Evolutionary conservation across 2,329 filamentous ascomycete species (phyloP), one percentile per base, ranked within the genome.

Genomic region (Xylariaceae sp.): DNA sequence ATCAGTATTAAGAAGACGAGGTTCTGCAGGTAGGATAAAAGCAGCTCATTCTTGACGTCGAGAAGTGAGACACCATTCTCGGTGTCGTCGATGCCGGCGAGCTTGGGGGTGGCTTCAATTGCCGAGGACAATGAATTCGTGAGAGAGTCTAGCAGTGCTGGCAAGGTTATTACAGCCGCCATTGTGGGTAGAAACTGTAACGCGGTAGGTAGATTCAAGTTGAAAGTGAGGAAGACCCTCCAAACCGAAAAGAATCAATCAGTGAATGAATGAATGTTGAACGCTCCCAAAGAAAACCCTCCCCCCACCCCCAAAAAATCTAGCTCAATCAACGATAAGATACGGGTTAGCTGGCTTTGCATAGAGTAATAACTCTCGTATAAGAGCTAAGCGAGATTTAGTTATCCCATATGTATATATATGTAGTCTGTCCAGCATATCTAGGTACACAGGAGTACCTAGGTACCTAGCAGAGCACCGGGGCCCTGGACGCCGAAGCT

Each of bases 21-120:
- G 69, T 96, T 96, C 69, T 99, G 94, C 0, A 99, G 82, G 75
- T 99, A 99, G 3, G 94, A 94, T 34, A 99, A 87, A 16, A 99
- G 87, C n/a, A 99, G 83, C 72, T 99, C 95, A 76, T 96, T 98
- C 78, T 99, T 99, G 63, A 91, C 87, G 71, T 98, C 92, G 69
- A 99, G 87, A 1, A 99, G 86, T 0, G 95, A 97, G 56, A 99
- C 95, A 70, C 95, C 94, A 68, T 96, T 87, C 63, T 88, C 82
- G 1, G 90, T 88, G n/a, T 90, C 85, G 45, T 89, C 78, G 58
- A 96, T 83, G 12, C 79, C 74, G n/a, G 81, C 72, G 16, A 86
- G 72, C 45, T 84, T 84, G 0, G 88, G 85, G 0, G 88, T 82
- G 5, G 88, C 86, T 56, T 92, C 86, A 41, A 88, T 80, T 0